These are phyloP conservation scores for Edaphochlamys debaryana DNA, from an alignment of 139 green algal species.

Conservation along the genomic window DNA sequence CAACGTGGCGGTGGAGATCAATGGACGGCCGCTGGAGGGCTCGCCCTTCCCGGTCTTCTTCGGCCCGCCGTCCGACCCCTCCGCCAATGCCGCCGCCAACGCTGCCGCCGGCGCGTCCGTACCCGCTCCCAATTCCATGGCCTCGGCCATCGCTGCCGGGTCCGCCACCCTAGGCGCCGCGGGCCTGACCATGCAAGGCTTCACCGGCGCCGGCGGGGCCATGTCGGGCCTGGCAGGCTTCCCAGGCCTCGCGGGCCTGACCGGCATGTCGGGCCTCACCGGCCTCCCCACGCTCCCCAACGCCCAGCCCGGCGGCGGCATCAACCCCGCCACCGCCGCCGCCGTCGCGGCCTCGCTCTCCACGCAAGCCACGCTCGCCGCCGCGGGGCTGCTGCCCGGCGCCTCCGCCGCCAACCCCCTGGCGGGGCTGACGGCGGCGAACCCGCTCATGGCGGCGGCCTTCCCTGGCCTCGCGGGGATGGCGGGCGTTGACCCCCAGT, in stretches of 20 bases:
- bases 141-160: not conserved
- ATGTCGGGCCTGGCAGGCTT: not conserved
- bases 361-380: slow-evolving; percentile 26
- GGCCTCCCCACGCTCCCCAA: slow-evolving; percentile 7
- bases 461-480: slow-evolving; percentile 9
- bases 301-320: slow-evolving; percentile 24
- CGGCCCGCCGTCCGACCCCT: slow-evolving; percentile 60
- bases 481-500: slow-evolving; percentile 22
- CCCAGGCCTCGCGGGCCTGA: not conserved
- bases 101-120: not conserved
- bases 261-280: not conserved
- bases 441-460: not conserved
- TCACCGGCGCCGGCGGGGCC: not conserved
- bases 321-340: slow-evolving; percentile 35
- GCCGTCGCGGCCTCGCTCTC: slow-evolving; percentile 31
- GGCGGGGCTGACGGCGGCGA: not conserved
- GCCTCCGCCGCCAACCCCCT: slow-evolving; percentile 8
- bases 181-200: not conserved
- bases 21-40: slow-evolving; percentile 79
- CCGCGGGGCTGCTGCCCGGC: not conserved
- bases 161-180: not conserved
- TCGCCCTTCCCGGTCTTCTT: slow-evolving; percentile 94
- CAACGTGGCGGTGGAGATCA: slow-evolving; percentile 76
- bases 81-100: slow-evolving; percentile 13
- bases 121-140: too few species aligned